Evolutionary conservation across 441 rosid species (phyloP).

Genomic region (Corymbia citriodora): DNA sequence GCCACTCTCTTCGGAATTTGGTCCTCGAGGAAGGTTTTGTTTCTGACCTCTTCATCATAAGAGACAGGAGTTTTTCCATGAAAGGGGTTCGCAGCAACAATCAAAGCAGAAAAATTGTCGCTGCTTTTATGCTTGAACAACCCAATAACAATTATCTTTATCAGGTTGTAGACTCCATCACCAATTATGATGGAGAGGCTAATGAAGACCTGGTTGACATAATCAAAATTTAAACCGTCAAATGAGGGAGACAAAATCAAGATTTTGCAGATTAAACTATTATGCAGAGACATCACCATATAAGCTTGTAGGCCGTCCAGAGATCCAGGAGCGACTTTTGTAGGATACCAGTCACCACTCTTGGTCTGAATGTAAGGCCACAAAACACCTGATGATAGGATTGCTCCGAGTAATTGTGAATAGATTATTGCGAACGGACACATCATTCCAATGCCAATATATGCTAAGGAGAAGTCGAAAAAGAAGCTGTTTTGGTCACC

Average conservation of each 20-base stretch:
- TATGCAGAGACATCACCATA: neutral
- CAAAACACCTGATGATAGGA: neutral
- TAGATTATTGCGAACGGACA: neutral
- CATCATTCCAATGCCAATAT: neutral
- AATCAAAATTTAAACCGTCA: neutral
- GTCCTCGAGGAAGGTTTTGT: conserved; percentile 64
- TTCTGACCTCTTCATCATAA: conserved; percentile 67
- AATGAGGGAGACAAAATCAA: neutral
- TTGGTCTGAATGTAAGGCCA: neutral
- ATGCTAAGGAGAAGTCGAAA: neutral
- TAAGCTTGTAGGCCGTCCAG: neutral
- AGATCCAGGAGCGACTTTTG: neutral
- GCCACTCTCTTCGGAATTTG: conserved; percentile 79
- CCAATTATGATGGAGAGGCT: neutral
- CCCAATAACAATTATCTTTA: neutral
- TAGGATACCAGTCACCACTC: neutral
- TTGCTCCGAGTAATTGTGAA: neutral
- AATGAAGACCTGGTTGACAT: neutral
- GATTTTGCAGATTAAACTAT: neutral
- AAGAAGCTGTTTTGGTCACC: neutral
- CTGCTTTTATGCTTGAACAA: neutral
- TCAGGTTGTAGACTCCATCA: neutral
- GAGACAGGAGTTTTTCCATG: conserved; percentile 9
- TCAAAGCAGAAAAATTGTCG: neutral
- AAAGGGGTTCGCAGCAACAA: neutral